Base-by-base conservation (phyloP, 2,329 filamentous ascomycete genomes). In the Fusarium coicis region DNA sequence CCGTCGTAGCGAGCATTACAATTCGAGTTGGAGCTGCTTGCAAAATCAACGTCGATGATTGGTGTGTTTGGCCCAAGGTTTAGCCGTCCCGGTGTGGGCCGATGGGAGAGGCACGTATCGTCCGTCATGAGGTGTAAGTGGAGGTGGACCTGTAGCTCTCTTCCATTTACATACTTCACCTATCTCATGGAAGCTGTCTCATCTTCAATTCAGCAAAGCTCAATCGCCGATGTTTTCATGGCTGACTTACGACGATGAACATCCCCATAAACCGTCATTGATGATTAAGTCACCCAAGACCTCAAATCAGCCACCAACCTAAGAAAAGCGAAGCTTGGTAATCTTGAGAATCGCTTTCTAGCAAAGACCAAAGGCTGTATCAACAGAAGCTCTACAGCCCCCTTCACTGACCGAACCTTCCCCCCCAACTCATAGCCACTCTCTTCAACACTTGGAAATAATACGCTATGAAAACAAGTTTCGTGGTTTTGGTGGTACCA, bases 31-130 rank as follows among this genome's bases (percentile, higher is more conserved):
- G 76, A 77, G 72, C 77, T 81, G 80, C 79, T 81, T 81, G 79
- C 73, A 80, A 80, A 81, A 81, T 81, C 72, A 54, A 61, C 58
- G 53, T 67, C 46, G 44, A 42, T 81, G 80, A 81, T 81, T 81
- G 80, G 80, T 50, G 50, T 15, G 43, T 70, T 49, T 67, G 47
- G 23, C 42, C 65, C 66, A 63, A 54, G 63, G 69, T 65, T 65
- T 70, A 70, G 28, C 58, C 74, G 63, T 49, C 66, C 32, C 43
- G 37, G 46, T 43, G 65, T 63, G 65, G 65, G n/a, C 42, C 42
- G n/a, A 54, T 23, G n/a, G n/a, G 4, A 36, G 15, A 23, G 58
- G 53, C 71, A 76, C 68, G 63, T 76, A 76, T 63, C 57, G 32
- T 46, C n/a, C 40, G 50, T 19, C 26, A 10, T 39, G 15, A 63